phyloP scores from a whole-genome alignment of 2,329 filamentous ascomycete species.

The Calonectria fujianensis region DNA sequence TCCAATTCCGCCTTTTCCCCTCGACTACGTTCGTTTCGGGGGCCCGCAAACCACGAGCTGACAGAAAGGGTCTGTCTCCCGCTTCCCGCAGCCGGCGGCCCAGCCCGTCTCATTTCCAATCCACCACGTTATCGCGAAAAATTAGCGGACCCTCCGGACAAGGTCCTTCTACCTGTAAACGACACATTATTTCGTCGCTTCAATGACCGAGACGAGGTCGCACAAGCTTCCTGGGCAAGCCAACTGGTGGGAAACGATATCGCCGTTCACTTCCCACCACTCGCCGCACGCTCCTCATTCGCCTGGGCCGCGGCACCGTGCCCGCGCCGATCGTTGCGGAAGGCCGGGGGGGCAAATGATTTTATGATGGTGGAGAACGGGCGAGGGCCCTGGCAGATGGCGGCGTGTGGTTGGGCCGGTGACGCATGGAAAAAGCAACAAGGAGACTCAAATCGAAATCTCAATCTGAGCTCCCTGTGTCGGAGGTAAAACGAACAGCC shows the following conservation, averaged over 20 bases:
- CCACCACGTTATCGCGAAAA: conserved; percentile 31
- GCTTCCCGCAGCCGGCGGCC: conserved; percentile 36
- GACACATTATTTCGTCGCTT: conserved; percentile 39
- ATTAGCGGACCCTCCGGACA: conserved; percentile 16
- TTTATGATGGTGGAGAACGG: conserved; percentile 36
- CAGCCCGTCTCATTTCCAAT: conserved; percentile 35
- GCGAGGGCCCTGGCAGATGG: conserved; percentile 21
- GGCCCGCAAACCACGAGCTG: conserved; percentile 27
- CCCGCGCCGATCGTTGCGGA: conserved; percentile 54
- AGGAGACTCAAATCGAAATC: conserved; percentile 29
- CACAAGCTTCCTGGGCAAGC: conserved; percentile 48
- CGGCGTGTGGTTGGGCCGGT: conserved; percentile 21
- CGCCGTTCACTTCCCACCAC: conserved; percentile 47
- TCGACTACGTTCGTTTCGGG: conserved; percentile 31
- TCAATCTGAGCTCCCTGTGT: conserved; percentile 36
- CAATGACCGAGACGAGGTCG: background rate
- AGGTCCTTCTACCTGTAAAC: background rate
- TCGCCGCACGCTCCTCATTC: conserved; percentile 40
- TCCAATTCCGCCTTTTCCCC: conserved; percentile 18
- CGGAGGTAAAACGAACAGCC: conserved; percentile 36
- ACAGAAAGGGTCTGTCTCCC: conserved; percentile 24
- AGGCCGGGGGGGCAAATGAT: conserved; percentile 35
- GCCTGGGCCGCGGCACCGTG: conserved; percentile 51
- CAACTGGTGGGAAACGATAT: conserved; percentile 50
- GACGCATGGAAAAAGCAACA: conserved; percentile 25